phyloP scores from a whole-genome alignment of 352 stramenopile species.

The Phytophthora citrophthora region DNA sequence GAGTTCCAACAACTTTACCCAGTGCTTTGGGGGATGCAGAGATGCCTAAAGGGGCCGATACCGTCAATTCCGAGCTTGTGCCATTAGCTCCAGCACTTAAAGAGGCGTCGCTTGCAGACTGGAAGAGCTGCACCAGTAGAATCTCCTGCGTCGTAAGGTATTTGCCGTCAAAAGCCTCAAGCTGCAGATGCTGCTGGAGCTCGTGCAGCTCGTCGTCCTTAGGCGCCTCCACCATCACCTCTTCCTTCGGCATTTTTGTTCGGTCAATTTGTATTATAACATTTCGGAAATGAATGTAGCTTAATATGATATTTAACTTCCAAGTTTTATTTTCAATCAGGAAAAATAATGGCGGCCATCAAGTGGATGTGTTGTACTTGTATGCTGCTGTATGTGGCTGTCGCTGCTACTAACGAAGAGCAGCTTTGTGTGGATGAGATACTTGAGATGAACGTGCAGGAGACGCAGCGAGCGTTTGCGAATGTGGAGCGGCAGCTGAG shows the following conservation, averaged over 20 bases:
- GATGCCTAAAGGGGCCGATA: conserved; percentile 7
- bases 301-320: no score
- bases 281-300: background rate
- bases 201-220: conserved; percentile 66
- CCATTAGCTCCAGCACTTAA: conserved; percentile 6
- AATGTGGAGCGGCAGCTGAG: conserved; percentile 31
- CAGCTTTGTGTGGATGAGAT: conserved; percentile 1
- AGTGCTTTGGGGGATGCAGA: conserved; percentile 20
- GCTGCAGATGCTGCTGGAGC: conserved; percentile 79
- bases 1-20: background rate
- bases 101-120: conserved; percentile 32
- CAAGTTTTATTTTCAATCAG: no score
- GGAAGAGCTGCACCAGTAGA: conserved; percentile 71
- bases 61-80: conserved; percentile 13
- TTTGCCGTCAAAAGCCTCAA: conserved; percentile 68
- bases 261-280: background rate
- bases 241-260: conserved; percentile 35
- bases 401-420: background rate
- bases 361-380: background rate
- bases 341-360: background rate
- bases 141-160: conserved; percentile 87
- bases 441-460: conserved; percentile 7
- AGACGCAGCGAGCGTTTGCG: conserved; percentile 20
- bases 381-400: conserved; percentile 10
- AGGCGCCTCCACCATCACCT: conserved; percentile 21